Percentiles rank a stretch among this genome's conserved stretches.
Evolutionary conservation across 306 rosid species (phyloP).

Genomic region (Trifolium dubium): DNA sequence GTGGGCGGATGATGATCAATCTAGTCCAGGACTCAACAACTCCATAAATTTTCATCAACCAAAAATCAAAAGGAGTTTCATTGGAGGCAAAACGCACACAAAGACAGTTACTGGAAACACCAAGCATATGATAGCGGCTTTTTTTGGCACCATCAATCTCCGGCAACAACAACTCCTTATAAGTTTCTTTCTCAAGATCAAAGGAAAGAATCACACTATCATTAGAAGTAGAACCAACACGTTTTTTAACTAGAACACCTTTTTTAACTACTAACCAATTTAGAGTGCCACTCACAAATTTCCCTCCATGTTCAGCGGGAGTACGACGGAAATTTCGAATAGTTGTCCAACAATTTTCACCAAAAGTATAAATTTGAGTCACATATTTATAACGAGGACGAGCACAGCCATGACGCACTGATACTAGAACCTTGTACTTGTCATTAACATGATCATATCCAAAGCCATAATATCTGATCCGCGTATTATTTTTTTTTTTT

Average conservation of each 20-base stretch:
- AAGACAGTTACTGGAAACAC: background rate
- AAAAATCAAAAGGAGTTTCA: background rate
- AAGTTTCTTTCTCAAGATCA: background rate
- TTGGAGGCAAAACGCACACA: background rate
- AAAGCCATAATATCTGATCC: background rate
- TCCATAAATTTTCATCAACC: background rate
- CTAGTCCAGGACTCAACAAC: background rate
- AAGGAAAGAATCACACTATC: background rate
- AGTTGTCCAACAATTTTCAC: background rate
- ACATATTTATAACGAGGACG: fast-evolving
- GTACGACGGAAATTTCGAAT: background rate
- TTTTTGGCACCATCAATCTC: background rate
- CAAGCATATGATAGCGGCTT: background rate
- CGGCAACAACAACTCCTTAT: background rate
- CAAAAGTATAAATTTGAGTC: background rate
- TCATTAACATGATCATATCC: background rate
- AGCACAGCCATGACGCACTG: no score
- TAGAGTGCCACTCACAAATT: background rate
- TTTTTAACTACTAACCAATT: background rate
- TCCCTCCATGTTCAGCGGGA: fast-evolving
- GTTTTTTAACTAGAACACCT: no score
- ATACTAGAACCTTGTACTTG: background rate
- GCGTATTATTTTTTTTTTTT: no score
- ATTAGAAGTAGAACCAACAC: background rate
- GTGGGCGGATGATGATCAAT: background rate